Evolutionary conservation across 768 basidiomycete species (phyloP).

Genomic region (Phlegmacium glaucopus): DNA sequence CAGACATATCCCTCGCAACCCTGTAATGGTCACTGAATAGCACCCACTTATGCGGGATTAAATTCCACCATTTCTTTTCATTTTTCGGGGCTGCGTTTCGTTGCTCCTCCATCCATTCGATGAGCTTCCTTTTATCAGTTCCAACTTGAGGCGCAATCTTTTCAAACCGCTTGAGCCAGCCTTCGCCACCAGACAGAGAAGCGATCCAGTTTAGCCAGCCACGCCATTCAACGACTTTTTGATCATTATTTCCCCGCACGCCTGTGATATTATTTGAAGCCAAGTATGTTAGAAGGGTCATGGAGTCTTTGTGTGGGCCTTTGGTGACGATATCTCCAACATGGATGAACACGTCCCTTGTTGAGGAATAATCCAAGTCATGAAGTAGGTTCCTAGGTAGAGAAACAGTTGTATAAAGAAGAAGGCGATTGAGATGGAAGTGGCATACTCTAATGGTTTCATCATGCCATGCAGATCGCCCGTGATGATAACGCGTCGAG

Average conservation of each 20-base stretch:
- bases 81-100: constrained; percentile 10
- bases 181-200: constrained; percentile 36
- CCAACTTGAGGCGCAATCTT: constrained; percentile 18
- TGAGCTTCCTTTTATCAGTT: constrained; percentile 7
- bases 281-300: constrained; percentile 65
- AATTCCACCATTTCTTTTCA: constrained; percentile 41
- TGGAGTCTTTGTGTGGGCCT: constrained; percentile 55
- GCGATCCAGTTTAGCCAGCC: constrained; percentile 82
- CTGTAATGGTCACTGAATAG: constrained; percentile 75
- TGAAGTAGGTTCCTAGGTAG: constrained; percentile 54
- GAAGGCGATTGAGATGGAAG: neutral
- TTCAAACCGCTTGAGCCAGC: constrained; percentile 57
- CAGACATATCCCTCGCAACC: constrained; percentile 67
- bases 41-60: constrained; percentile 66
- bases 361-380: constrained; percentile 55
- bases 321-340: constrained; percentile 83
- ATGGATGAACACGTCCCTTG: constrained; percentile 70
- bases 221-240: constrained; percentile 86
- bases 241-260: constrained; percentile 94
- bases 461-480: constrained; percentile 91
- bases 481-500: constrained; percentile 64
- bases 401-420: neutral
- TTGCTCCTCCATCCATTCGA: constrained; percentile 14
- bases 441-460: constrained; percentile 57
- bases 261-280: constrained; percentile 61